Conservation (phyloP, 805 yeast species). For the Candida cerambycidarum region DNA sequence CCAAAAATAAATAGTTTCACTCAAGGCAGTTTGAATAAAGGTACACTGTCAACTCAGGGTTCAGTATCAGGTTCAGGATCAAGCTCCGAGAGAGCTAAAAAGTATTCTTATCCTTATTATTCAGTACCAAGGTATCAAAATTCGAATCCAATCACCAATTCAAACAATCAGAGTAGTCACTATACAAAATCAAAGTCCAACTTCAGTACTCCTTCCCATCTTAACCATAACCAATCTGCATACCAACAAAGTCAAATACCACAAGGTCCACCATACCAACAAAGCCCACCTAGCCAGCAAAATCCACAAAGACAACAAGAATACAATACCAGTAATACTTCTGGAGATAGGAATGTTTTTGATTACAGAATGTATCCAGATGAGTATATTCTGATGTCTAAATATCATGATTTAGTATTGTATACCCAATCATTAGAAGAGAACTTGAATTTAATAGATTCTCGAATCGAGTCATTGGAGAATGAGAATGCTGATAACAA, state of each 20-base stretch:
- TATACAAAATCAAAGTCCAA: not conserved
- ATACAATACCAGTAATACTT: not conserved
- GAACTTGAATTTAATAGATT: slow-evolving; percentile 25
- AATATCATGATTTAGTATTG: slow-evolving; percentile 34
- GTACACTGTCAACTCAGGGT: not conserved
- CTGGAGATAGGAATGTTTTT: not conserved
- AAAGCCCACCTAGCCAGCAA: slow-evolving; percentile 9
- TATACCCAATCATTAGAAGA: slow-evolving; percentile 35
- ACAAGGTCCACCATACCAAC: slow-evolving; percentile 8
- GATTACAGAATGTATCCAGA: slow-evolving; percentile 11
- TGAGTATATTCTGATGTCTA: slow-evolving; percentile 25
- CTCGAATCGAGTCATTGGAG: slow-evolving; percentile 27
- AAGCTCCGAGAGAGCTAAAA: not conserved
- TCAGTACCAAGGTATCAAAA: not conserved
- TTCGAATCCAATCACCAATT: slow-evolving; percentile 1
- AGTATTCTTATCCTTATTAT: slow-evolving; percentile 2
- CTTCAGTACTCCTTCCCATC: not conserved
- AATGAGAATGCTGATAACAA: slow-evolving; percentile 21
- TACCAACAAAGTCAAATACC: not conserved
- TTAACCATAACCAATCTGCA: not conserved
- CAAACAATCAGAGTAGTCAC: not conserved
- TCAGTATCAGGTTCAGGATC: slow-evolving; percentile 1
- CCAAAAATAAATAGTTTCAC: not conserved
- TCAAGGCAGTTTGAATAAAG: not conserved
- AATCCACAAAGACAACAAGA: not conserved